Percentiles rank a stretch among this genome's conserved stretches.
Conservation (phyloP, 495 filamentous ascomycete species). For the Recurvomyces mirabilis region DNA sequence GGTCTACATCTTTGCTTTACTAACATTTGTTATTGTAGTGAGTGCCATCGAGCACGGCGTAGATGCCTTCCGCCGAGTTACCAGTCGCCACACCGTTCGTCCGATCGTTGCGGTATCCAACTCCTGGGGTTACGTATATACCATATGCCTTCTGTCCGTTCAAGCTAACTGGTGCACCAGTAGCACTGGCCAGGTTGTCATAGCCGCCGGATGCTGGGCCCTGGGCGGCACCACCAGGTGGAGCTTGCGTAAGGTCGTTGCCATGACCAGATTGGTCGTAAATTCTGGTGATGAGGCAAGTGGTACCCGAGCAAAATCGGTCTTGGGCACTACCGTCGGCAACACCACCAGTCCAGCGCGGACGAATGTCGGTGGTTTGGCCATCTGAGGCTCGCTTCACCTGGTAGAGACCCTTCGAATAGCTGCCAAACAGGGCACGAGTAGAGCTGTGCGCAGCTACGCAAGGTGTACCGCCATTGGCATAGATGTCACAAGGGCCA, state of each 20-base stretch:
- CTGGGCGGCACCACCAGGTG: slow-evolving; percentile 37
- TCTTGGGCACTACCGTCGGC: slow-evolving; percentile 47
- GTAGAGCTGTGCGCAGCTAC: slow-evolving; percentile 50
- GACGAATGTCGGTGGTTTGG: slow-evolving; percentile 36
- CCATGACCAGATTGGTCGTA: slow-evolving; percentile 49
- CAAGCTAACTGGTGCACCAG: slow-evolving; percentile 46
- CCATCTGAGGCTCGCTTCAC: slow-evolving; percentile 42
- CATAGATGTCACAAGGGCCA: slow-evolving; percentile 48
- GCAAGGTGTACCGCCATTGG: slow-evolving; percentile 42
- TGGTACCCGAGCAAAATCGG: slow-evolving; percentile 44
- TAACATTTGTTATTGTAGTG: slow-evolving; percentile 43
- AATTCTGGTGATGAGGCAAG: slow-evolving; percentile 47
- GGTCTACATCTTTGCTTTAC: no score
- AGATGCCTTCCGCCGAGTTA: slow-evolving; percentile 46
- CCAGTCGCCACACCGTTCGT: slow-evolving; percentile 41
- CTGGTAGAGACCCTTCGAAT: slow-evolving; percentile 43
- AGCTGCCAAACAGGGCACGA: slow-evolving; percentile 45
- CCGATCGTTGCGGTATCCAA: slow-evolving; percentile 7
- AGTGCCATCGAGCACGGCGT: slow-evolving; percentile 48
- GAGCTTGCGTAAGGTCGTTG: slow-evolving; percentile 48
- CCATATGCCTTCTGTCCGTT: slow-evolving; percentile 50
- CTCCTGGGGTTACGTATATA: slow-evolving; percentile 41
- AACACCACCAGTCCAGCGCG: slow-evolving; percentile 42
- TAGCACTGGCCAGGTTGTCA: slow-evolving; percentile 44
- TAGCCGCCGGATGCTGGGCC: slow-evolving; percentile 44